Evolutionary conservation across 192 early-diverging fungal species (phyloP), one percentile per base, ranked within the genome.

Genomic region (Kappamyces sp.): DNA sequence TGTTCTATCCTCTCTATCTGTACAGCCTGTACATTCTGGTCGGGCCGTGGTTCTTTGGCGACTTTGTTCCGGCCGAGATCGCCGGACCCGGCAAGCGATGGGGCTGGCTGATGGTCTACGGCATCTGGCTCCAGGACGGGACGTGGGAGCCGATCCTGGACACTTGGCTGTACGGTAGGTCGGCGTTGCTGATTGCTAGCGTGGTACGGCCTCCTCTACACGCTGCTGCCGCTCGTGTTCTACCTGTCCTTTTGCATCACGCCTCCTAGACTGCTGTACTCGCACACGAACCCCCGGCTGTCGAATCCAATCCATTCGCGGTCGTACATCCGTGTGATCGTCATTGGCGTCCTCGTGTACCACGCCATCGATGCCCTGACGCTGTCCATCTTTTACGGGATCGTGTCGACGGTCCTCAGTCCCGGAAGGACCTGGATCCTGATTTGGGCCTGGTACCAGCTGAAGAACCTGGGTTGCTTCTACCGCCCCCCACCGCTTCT

Each of bases 31-130:
- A 72, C 10, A 54, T 82, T 1, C 64, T 82, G 1, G 64, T 78
- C 6, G 69, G 82, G 2, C 87, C 87, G 0, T 81, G 86, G 82
- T 89, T 90, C 49, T 49, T 75, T 5, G 90, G 85, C 1, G 74
- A 79, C 2, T 74, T 91, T 59, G 80, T 91, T 6, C 85, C 88
- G 31, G 44, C 12, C 54, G 61, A 55, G 15, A 6, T 8, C 3
- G 10, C 13, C 4, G 13, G 32, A 7, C 37, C 23, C 13, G 39
- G n/a, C 0, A 37, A 57, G 8, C 58, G 66, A 42, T 60, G 55
- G 39, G 71, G 71, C 13, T 52, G 60, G 41, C 49, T 66, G 31
- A 63, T 60, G 40, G 39, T 58, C 15, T 64, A 65, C 39, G 71
- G 71, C 2, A 55, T 73, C 31, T 64, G 64, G 54, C 42, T 65